Evolutionary conservation across 1,284 basidiomycete species (phyloP), one percentile per base, ranked within the genome.

Genomic region (Meripilus lineatus): DNA sequence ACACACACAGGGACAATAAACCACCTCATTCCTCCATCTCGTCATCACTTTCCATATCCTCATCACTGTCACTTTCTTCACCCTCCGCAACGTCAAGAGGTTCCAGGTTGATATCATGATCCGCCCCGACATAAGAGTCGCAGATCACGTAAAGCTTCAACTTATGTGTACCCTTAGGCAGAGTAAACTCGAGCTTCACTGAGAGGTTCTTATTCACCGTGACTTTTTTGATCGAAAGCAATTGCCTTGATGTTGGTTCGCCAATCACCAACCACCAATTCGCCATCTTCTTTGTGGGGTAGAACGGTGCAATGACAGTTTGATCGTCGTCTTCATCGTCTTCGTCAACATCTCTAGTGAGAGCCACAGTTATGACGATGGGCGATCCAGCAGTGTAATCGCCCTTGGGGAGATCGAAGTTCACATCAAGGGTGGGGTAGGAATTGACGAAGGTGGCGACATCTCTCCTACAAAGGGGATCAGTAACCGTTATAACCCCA

Each of bases 211-310:
- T 83, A 56, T 78, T 83, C 51, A 98, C 81, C 0, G 95, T 97
- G 18, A 98, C 89, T 47, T 88, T 88, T 70, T 98, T 97, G 76
- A 99, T 97, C 40, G 90, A 89, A 24, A 94, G 81, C 33, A 99
- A 70, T 54, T 89, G 84, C 48, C 76, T 78, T 53, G 70, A 84
- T 58, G 64, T 74, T 46, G 68, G 80, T 52, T 96, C 91, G 23
- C 93, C 93, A 4, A 98, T 77, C 30, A 98, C 93, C 23, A 98
- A 72, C 94, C 94, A 99, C 93, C 94, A 99, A 58, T 93, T 93
- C 45, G 89, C 83, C 65, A 94, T 80, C 74, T 98, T 98, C 63
- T 84, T 84, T 45, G 69, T 70, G 0, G 95, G 94, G 71, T 90
- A 99, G 70, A 88, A 93, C 0, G 93, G 91, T 1, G 93, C 93